Conservation (phyloP, 306 rosid genomes). For the Rosa multiflora region DNA sequence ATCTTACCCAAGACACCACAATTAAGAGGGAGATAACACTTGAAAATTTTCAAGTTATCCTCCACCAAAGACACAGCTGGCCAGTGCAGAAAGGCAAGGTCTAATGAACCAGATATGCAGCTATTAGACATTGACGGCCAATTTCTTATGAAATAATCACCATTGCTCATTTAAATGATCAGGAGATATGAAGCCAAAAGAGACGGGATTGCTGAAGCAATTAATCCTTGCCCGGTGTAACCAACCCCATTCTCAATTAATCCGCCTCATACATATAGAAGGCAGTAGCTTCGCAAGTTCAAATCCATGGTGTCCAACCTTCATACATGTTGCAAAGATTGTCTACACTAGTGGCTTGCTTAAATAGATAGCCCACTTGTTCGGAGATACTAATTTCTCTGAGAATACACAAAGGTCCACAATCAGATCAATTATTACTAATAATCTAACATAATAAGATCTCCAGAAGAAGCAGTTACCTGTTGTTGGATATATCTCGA, state of each 20-base stretch:
- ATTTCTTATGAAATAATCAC: background rate
- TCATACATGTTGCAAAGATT: slow-evolving; percentile 96
- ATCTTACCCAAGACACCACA: background rate
- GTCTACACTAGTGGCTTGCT: slow-evolving; percentile 92
- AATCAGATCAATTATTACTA: slow-evolving; percentile 23
- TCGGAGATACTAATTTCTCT: slow-evolving; percentile 71
- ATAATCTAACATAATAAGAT: slow-evolving; percentile 16
- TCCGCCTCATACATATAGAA: slow-evolving; percentile 19
- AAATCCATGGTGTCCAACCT: slow-evolving; percentile 99
- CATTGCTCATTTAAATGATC: slow-evolving; percentile 10
- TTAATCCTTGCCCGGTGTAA: slow-evolving; percentile 11
- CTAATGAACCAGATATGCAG: background rate
- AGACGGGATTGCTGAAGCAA: slow-evolving; percentile 17
- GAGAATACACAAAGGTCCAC: slow-evolving; percentile 37
- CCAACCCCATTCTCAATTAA: background rate
- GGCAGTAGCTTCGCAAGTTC: slow-evolving; percentile 41
- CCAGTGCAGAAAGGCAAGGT: background rate
- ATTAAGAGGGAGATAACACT: background rate
- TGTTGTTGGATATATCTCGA: slow-evolving; percentile 65
- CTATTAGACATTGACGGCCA: background rate
- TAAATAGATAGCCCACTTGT: slow-evolving; percentile 90
- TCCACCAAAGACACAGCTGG: background rate
- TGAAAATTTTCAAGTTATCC: background rate
- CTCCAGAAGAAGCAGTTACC: slow-evolving; percentile 44
- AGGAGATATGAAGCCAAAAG: slow-evolving; percentile 12